Base-by-base conservation (phyloP, 169 alveolate genomes). In the Theileria equi region DNA sequence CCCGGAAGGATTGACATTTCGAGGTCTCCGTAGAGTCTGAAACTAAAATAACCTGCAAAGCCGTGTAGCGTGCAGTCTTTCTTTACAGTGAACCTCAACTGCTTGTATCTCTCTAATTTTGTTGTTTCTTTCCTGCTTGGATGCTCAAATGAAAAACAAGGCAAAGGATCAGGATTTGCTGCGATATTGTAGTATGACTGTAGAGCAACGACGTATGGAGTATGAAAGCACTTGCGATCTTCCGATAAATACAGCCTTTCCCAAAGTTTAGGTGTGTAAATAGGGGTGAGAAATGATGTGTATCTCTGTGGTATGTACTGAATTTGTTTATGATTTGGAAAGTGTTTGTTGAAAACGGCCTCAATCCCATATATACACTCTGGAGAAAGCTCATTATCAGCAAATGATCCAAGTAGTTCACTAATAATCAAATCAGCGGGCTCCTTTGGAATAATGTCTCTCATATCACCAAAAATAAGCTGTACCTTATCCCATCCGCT, bases 361-460 rank as follows among this genome's bases (percentile, higher is more conserved):
- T 87, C 70, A 21, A 87, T 49, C 11, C 90, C 89, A 52, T 81
- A 86, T n/a, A 87, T 50, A 43, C 92, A 87, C 60, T 87, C 92
- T 13, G 92, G 92, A 36, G 85, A 81, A 32, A 87, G 67, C 47
- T 87, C 92, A 44, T 87, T 87, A 53, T 87, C 92, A 6, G 89
- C 92, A 58, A 81, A 87, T 2, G 92, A 72, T 5, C 92, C 92
- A 25, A 87, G 36, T 29, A 87, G 74, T 72, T 87, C 92, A 41
- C 92, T 87, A 38, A 87, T 70, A 17, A 87, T 81, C 16, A 65
- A 50, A 55, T 71, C 48, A 19, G 79, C 92, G 29, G 88, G 73
- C 47, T 72, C 80, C n/a, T 53, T 32, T 8, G 67, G 67, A 48
- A 61, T 72, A 25, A 81, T 19, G 8, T 62, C 43, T 29, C 92